Percentiles rank a stretch among this genome's conserved stretches.
Conservation (phyloP, 1,139 yeast genomes). For the Saccharomycopsis hybrid region DNA sequence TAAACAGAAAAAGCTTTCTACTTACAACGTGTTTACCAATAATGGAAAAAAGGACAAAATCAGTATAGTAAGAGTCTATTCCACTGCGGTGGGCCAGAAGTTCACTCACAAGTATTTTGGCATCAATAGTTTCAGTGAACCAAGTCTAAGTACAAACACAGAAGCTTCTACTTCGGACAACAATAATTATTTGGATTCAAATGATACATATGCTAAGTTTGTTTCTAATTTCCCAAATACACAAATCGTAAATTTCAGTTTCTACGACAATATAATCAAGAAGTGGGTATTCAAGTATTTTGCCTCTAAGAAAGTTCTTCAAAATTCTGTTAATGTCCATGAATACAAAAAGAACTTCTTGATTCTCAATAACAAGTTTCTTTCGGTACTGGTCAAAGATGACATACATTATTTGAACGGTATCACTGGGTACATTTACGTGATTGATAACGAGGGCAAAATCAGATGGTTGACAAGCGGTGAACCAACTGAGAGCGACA, state of each 20-base stretch:
- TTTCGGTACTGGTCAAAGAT: slow-evolving; percentile 54
- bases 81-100: slow-evolving; percentile 68
- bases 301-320: slow-evolving; percentile 37
- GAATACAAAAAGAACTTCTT: slow-evolving; percentile 56
- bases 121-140: slow-evolving; percentile 32
- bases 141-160: slow-evolving; percentile 12
- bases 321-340: slow-evolving; percentile 31
- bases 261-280: slow-evolving; percentile 68
- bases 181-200: slow-evolving; percentile 26
- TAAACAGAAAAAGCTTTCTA: slow-evolving; percentile 30
- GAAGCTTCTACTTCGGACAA: too few species aligned
- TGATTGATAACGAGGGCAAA: slow-evolving; percentile 65
- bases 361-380: slow-evolving; percentile 53
- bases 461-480: slow-evolving; percentile 96
- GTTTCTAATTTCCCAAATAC: slow-evolving; percentile 39
- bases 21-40: slow-evolving; percentile 33
- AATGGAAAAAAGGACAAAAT: slow-evolving; percentile 39
- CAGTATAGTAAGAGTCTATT: slow-evolving; percentile 56
- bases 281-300: slow-evolving; percentile 54
- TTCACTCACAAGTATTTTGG: slow-evolving; percentile 59
- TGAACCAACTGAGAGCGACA: slow-evolving; percentile 58
- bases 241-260: slow-evolving; percentile 68
- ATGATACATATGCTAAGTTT: slow-evolving; percentile 27
- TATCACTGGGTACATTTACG: slow-evolving; percentile 77
- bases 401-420: slow-evolving; percentile 63